Evolutionary conservation across 2,329 filamentous ascomycete genomes (phyloP), one percentile per base, ranked within the genome.

Genomic region (Sclerotinia trifoliorum): DNA sequence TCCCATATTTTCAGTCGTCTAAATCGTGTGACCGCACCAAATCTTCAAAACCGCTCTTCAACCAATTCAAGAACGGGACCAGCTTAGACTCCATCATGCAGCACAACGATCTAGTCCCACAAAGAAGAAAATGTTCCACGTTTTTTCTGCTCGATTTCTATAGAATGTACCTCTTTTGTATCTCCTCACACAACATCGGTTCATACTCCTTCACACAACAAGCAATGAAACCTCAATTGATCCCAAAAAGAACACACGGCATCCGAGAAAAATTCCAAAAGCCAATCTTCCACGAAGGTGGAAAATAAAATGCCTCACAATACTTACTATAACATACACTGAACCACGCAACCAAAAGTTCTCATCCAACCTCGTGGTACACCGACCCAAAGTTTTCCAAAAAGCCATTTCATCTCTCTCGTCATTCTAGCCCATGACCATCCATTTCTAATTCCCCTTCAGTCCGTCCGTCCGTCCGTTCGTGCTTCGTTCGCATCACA

Each of bases 91-190:
- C 64, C 64, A 49, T 62, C 56, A 61, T 32, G 19, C 24, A 24
- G 58, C 44, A 61, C 55, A 15, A 24, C 55, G 44, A 61, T 61
- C 65, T 51, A 29, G 32, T 29, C 10, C 7, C 56, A 62, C 56
- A 26, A 26, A 24, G 11, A 42, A 42, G 11, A 15, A 19, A 7
- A 29, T 15, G 26, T 39, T 46, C 65, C 65, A 67, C 65, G 65
- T 67, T 67, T 67, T 67, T 67, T 62, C 56, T 61, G 35, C 56
- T 62, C 56, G 56, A 67, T 67, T 60, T 62, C 29, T 44, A 42
- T 42, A 6, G 17, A 52, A 54, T 44, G 10, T 55, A 60, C 11
- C 17, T 58, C 29, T 35, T 17, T 11, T 39, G 42, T 57, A 26
- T 6, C 44, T 29, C 44, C 11, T 51, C 13, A 21, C 62, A 65